Base-by-base conservation (phyloP, 192 early-diverging fungal genomes). In the Coemansia sp. region DNA sequence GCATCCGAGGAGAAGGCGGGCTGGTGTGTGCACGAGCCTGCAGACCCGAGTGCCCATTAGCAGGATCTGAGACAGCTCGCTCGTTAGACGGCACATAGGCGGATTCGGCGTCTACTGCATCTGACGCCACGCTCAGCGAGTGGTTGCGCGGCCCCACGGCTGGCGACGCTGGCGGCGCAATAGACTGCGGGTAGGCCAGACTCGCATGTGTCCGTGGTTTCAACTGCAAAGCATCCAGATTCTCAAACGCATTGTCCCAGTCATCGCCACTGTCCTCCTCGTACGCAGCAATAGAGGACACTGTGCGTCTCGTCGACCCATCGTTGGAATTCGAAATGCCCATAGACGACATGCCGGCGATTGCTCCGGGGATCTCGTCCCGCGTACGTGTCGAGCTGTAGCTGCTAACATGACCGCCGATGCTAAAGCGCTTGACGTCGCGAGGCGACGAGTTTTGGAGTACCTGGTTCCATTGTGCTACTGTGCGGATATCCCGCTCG, bases 241-340 rank as follows among this genome's bases (percentile, higher is more conserved):
- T 84, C 60, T 84, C 68, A 68, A 84, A 84, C 1, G 82, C 82
- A 12, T 84, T 80, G 24, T 84, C 82, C 82, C 82, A 84, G 74
- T 84, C 82, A 9, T 84, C 82, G 43, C 78, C 71, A 64, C 82
- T 84, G 53, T 84, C 78, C 22, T 84, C 82, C 46, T 84, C 82
- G 65, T 84, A 84, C 9, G 74, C 78, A 0, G 82, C 82, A 40
- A 84, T 84, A 4, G 82, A 84, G 9, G 82, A 84, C 2, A 84
- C 82, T 1, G 78, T 84, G 58, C 82, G 77, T 44, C 74, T 74
- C 7, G 82, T 55, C 1, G 82, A 74, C 63, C 69, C 74, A 12
- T 84, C 82, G 49, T 76, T 76, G 1, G 77, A 79, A 16, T 75
- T 70, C 46, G 77, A 76, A 29, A 84, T 79, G 9, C 81, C 81